Base-by-base conservation (phyloP, 768 basidiomycete species). In the Suillus americanus region DNA sequence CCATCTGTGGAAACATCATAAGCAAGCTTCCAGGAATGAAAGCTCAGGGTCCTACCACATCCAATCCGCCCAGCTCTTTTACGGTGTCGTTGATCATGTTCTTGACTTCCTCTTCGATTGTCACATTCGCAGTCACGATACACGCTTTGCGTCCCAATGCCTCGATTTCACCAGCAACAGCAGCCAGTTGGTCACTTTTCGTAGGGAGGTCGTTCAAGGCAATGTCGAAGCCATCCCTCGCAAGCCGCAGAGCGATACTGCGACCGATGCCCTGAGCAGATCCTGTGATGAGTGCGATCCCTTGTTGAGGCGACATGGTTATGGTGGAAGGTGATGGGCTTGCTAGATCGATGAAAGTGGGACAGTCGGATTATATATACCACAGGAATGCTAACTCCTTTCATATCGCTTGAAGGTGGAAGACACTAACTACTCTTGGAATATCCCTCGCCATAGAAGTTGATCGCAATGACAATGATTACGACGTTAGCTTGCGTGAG, bases 181-280 rank as follows among this genome's bases (percentile, higher is more conserved):
- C 25, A 23, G 62, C 64, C 3, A 71, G 66, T 2, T 54, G 40
- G 6, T 43, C 55, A 3, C 59, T 50, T 38, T 71, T 64, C 3
- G 3, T 25, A 20, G 63, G 25, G 20, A 75, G 35, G 59, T 76
- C 74, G 63, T 72, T 74, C 33, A 76, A 45, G 3, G 68, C 73
- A 14, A 76, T 62, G 50, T 74, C 69, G 54, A 67, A 72, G 1
- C 75, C 74, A 54, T 76, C 75, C 5, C 62, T 64, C 12, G 74
- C 74, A 23, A 75, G 71, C 18, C 69, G 66, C 9, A 76, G 66
- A 14, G 75, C 73, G 40, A 75, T 73, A 30, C 63, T 62, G 10
- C 70, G 65, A 7, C 75, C 74, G 14, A 76, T 75, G 14, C 66
- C 71, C 45, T 65, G 71, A 4, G 65, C 71, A 57, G 69, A 67